Percentiles rank a stretch among this genome's conserved stretches.
Evolutionary conservation across 192 early-diverging fungal genomes (phyloP).

Genomic region (Backusella sp.): DNA sequence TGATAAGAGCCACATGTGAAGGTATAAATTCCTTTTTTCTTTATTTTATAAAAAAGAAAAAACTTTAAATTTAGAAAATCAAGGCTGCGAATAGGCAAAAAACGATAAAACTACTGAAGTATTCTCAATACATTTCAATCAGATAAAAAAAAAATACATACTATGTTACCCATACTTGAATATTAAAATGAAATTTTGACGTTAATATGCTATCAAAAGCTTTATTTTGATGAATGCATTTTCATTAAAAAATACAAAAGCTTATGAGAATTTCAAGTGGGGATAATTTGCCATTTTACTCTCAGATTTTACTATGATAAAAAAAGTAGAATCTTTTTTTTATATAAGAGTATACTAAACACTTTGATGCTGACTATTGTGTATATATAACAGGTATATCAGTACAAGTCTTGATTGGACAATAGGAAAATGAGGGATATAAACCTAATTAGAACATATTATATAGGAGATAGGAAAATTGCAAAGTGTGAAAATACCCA

Average conservation of each 20-base stretch:
- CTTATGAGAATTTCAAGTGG: neutral
- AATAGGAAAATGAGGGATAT: neutral
- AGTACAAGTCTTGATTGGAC: neutral
- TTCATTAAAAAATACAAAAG: neutral
- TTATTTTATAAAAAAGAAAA: neutral
- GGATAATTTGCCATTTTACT: neutral
- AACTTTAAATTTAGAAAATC: neutral
- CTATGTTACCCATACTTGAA: no score
- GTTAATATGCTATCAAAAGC: neutral
- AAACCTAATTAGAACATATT: neutral
- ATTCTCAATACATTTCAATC: neutral
- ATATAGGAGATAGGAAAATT: neutral
- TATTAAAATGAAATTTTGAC: no score
- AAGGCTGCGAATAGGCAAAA: neutral
- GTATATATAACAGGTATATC: neutral
- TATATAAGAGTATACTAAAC: neutral
- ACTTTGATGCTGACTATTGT: neutral
- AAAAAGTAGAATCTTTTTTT: neutral
- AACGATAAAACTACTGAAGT: neutral
- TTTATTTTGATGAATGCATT: neutral
- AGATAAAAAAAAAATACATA: neutral
- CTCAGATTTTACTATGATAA: neutral
- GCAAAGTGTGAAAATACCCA: neutral
- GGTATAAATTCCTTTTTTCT: neutral
- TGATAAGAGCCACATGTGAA: neutral